phyloP scores from a whole-genome alignment of 2,329 filamentous ascomycete species.

The Chrysoporthe deuterocubensis region DNA sequence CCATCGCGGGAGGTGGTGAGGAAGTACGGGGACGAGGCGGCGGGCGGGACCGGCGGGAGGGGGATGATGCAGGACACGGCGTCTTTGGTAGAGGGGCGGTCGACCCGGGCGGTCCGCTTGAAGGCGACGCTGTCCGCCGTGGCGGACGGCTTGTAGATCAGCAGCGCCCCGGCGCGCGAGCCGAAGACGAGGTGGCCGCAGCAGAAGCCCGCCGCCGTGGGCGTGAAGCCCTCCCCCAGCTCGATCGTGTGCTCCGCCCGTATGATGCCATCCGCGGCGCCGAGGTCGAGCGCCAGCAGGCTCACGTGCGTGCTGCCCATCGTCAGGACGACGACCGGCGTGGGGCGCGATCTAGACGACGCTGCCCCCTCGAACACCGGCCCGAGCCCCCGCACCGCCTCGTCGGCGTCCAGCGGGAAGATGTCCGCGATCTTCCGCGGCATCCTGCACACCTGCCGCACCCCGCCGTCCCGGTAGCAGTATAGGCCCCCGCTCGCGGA shows the following conservation, averaged over 20 bases:
- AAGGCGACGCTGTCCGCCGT: conserved; percentile 33
- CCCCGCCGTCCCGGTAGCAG: conserved; percentile 41
- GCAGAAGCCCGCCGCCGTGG: conserved; percentile 50
- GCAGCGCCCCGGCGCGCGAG: conserved; percentile 56
- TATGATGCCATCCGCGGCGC: conserved; percentile 35
- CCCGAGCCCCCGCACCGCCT: not conserved
- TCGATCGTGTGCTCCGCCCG: conserved; percentile 36
- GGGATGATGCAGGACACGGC: conserved; percentile 70
- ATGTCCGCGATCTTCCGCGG: conserved; percentile 57
- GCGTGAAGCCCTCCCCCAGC: conserved; percentile 54
- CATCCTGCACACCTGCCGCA: conserved; percentile 44
- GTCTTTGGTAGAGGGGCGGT: conserved; percentile 53
- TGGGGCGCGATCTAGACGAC: conserved; percentile 10
- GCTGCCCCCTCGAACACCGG: not conserved
- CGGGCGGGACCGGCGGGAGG: conserved; percentile 39
- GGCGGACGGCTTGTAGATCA: conserved; percentile 38
- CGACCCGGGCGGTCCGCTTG: conserved; percentile 39
- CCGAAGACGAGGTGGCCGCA: conserved; percentile 54
- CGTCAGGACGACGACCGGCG: conserved; percentile 48
- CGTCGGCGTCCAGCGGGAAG: conserved; percentile 42
- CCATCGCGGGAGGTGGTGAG: conserved; percentile 79
- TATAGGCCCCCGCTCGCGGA: conserved; percentile 54
- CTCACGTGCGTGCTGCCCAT: conserved; percentile 50
- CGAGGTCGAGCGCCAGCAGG: conserved; percentile 45
- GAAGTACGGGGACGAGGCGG: conserved; percentile 49